These are phyloP conservation scores for Candida quercuum DNA, from an alignment of 805 yeast genomes.

Conservation along the genomic window DNA sequence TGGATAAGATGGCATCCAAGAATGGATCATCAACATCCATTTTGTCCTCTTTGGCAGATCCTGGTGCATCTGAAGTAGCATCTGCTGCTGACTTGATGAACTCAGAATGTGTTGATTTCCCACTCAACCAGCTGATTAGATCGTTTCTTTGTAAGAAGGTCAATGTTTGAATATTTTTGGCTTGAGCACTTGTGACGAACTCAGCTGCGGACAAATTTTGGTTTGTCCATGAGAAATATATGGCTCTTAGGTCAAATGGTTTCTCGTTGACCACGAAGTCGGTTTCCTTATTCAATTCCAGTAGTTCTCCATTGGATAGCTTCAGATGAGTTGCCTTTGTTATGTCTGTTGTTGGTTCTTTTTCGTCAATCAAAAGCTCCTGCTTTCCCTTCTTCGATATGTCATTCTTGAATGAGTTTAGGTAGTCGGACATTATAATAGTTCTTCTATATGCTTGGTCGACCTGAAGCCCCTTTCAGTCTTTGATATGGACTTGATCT, in stretches of 20 bases:
- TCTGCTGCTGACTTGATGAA: conserved; percentile 32
- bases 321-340: conserved; percentile 26
- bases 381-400: conserved; percentile 21
- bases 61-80: conserved; percentile 4
- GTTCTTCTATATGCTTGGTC: too few relatives aligned
- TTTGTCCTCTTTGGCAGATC: not conserved
- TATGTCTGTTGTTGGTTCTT: conserved; percentile 30
- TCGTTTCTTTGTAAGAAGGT: conserved; percentile 84
- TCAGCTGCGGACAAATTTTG: conserved; percentile 74
- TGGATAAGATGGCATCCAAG: conserved; percentile 22
- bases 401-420: conserved; percentile 23
- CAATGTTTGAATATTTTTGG: conserved; percentile 58
- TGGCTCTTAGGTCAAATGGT: conserved; percentile 49
- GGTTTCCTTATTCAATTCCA: conserved; percentile 43
- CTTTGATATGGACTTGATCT: too few relatives aligned
- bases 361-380: conserved; percentile 18
- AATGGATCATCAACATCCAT: conserved; percentile 29
- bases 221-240: conserved; percentile 74
- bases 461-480: too few relatives aligned
- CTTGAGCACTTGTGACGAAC: conserved; percentile 69
- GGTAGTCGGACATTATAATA: conserved; percentile 9
- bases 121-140: conserved; percentile 74
- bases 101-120: conserved; percentile 55
- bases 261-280: conserved; percentile 48
- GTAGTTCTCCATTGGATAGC: conserved; percentile 19